phyloP scores from a whole-genome alignment of 83 land plant genomes.

The Thuja plicata region DNA sequence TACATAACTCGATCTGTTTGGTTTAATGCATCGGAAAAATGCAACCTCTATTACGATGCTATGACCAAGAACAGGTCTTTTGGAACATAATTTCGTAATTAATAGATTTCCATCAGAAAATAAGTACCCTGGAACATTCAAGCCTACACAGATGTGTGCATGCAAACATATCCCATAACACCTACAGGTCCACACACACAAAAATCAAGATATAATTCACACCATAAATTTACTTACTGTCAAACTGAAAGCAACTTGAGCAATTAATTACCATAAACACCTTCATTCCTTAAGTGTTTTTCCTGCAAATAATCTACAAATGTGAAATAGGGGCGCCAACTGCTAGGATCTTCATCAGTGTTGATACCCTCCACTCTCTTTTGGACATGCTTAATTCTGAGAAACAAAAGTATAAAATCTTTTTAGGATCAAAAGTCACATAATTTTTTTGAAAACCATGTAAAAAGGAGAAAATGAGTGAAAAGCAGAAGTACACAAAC shows the following conservation, averaged over 20 bases:
- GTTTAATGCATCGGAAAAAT: not conserved
- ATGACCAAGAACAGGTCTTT: not conserved
- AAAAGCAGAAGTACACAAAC: not conserved
- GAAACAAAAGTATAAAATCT: slow-evolving; percentile 1
- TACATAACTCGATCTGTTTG: not conserved
- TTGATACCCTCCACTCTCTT: slow-evolving; percentile 65
- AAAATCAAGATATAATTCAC: not conserved
- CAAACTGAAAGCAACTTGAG: not conserved
- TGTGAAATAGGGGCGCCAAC: slow-evolving; percentile 84
- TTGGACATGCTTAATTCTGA: slow-evolving; percentile 70
- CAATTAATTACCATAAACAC: slow-evolving; percentile 33
- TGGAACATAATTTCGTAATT: not conserved
- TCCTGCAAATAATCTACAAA: slow-evolving; percentile 72
- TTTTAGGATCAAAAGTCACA: not conserved
- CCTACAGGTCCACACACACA: not conserved
- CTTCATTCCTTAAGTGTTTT: slow-evolving; percentile 72
- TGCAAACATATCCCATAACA: not conserved
- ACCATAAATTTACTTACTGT: not conserved
- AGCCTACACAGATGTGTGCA: not conserved
- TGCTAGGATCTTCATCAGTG: slow-evolving; percentile 90
- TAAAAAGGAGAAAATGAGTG: not conserved
- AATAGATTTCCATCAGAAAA: not conserved
- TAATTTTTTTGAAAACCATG: not conserved
- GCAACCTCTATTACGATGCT: not conserved
- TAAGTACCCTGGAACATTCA: not conserved